Evolutionary conservation across 331 rosid species (phyloP).

Genomic region (Pyrus hybrid): DNA sequence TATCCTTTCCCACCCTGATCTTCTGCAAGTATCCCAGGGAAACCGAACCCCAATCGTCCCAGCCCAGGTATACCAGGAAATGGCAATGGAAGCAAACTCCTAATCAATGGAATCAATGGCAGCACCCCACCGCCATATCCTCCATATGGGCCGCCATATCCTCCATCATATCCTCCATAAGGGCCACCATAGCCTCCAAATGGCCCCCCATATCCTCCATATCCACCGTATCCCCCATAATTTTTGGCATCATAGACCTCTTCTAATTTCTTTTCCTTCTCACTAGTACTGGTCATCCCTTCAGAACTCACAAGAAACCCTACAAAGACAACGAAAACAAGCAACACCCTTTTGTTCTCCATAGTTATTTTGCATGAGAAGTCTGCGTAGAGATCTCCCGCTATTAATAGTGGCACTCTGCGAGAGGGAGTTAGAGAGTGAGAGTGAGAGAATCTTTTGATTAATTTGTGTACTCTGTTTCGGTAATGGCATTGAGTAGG

Average conservation of each 20-base stretch:
- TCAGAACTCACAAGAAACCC: slow-evolving; percentile 4
- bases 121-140: background rate
- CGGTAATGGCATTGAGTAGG: slow-evolving; percentile 6
- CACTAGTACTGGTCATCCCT: background rate
- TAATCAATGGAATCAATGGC: background rate
- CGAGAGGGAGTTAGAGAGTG: background rate
- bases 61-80: background rate
- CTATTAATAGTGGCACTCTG: slow-evolving; percentile 24
- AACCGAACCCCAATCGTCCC: no score
- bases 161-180: background rate
- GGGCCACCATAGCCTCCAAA: background rate
- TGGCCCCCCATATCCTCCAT: background rate
- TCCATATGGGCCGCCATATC: background rate
- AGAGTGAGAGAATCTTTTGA: background rate
- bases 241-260: background rate
- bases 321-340: background rate
- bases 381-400: background rate
- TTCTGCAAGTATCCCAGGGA: no score
- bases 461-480: background rate
- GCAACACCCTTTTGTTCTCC: slow-evolving; percentile 12
- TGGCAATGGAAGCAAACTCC: background rate
- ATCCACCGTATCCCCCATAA: no score
- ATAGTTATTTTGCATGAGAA: slow-evolving; percentile 10
- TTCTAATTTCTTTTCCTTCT: background rate
- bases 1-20: no score